These are phyloP conservation scores for Chlorella sp. DNA, from an alignment of 139 green algal genomes.

Conservation along the genomic window DNA sequence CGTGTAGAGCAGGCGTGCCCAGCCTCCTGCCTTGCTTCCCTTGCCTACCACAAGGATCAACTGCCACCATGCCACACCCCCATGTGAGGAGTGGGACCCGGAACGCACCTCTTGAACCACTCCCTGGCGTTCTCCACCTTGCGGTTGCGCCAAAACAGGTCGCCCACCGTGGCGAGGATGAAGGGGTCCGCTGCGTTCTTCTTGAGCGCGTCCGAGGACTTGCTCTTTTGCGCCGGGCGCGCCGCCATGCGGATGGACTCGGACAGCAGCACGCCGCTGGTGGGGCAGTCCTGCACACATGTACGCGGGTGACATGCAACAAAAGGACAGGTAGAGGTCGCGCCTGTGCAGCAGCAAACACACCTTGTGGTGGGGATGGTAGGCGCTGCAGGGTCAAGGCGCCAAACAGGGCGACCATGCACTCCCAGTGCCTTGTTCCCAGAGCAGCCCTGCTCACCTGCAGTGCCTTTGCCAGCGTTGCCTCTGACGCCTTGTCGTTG, in stretches of 20 bases:
- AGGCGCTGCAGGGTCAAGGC: no score
- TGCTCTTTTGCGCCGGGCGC: constrained; percentile 68
- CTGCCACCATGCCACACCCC: no score
- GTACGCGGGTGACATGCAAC: no score
- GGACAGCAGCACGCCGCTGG: constrained; percentile 77
- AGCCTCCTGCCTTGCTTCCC: no score
- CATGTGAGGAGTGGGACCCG: no score
- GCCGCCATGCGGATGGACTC: constrained; percentile 83
- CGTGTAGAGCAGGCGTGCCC: no score
- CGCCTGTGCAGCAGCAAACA: no score
- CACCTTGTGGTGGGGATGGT: no score
- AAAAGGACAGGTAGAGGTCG: no score
- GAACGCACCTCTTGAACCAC: constrained; percentile 24
- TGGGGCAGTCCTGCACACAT: constrained; percentile 89
- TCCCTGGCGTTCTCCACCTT: constrained; percentile 59
- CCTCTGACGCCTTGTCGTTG: constrained; percentile 76
- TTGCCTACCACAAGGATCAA: no score
- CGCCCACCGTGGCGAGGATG: constrained; percentile 55
- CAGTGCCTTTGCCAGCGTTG: constrained; percentile 83
- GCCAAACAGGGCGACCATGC: no score
- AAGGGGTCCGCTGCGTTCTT: constrained; percentile 80
- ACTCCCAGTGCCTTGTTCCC: no score
- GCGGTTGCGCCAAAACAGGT: constrained; percentile 88
- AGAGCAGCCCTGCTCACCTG: constrained; percentile 37
- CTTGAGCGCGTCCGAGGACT: constrained; percentile 90